Conservation (phyloP, 2,329 filamentous ascomycete genomes). For the Cercospora janseana region DNA sequence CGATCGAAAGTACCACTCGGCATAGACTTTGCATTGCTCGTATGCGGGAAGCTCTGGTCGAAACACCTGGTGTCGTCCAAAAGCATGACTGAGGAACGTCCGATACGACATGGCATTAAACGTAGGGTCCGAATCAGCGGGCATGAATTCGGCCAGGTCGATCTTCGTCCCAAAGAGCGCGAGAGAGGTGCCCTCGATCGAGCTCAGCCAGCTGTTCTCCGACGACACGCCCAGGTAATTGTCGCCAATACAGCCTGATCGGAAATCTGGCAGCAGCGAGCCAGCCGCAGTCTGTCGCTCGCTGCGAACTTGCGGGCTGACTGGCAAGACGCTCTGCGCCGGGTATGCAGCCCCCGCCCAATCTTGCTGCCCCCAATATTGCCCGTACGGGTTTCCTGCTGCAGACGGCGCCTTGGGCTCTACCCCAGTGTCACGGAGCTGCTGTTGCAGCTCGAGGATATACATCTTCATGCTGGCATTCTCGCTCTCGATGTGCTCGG, state of each 20-base stretch:
- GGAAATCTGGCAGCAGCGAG: constrained; percentile 46
- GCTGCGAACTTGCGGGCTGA: constrained; percentile 2
- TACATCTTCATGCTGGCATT: constrained; percentile 65
- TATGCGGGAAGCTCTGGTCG: constrained; percentile 61
- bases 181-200: constrained; percentile 73
- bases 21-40: constrained; percentile 65
- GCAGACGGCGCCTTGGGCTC: constrained; percentile 45
- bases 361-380: constrained; percentile 18
- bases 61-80: constrained; percentile 57
- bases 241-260: constrained; percentile 53
- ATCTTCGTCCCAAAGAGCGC: constrained; percentile 77
- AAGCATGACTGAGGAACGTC: constrained; percentile 64
- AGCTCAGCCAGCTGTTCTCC: constrained; percentile 65
- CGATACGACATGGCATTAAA: constrained; percentile 63
- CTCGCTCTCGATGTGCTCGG: constrained; percentile 72
- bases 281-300: constrained; percentile 21
- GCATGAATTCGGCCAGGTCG: constrained; percentile 71
- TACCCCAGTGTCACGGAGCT: constrained; percentile 60
- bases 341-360: not conserved
- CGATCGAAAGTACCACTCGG: constrained; percentile 72
- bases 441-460: constrained; percentile 66
- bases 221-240: constrained; percentile 65
- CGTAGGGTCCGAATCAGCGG: constrained; percentile 64
- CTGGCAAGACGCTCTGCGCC: not conserved
- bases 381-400: constrained; percentile 6